Evolutionary conservation across 2,329 filamentous ascomycete species (phyloP), one percentile per base, ranked within the genome.

Genomic region (Graphilbum fragrans): DNA sequence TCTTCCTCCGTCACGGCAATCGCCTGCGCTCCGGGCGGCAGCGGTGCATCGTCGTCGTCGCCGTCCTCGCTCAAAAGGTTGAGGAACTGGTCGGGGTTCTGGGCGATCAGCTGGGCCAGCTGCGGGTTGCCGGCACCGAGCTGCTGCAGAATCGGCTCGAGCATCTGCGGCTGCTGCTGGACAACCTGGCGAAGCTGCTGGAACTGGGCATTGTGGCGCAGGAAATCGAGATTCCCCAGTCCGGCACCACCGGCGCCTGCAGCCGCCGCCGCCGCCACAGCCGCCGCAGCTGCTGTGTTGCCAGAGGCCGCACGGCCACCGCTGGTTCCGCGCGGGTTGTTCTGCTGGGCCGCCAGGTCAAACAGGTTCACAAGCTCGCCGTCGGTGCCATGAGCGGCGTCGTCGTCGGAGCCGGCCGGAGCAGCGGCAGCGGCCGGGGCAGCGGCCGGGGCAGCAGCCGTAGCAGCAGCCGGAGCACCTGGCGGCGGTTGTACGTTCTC

Each of bases 111-210:
- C 59, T 90, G 82, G 8, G 92, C 92, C 42, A 98, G 77, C 58
- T 94, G 84, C 17, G 92, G 92, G 65, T 98, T 98, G 21, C 90
- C 90, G 19, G 86, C 83, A 29, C 86, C 88, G 31, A 98, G 86
- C 63, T 95, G 88, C 63, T 96, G 90, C 43, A 98, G 70, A 52
- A 98, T 96, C 7, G 92, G 90, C 67, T 98, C 92, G 19, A 98
- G 80, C 92, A 98, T 98, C 59, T 92, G 84, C 17, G 92, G 92
- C 60, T 96, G 86, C 61, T 95, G 88, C 65, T 98, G 92, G 35
- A 98, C 90, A 19, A 98, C 82, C 64, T 95, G 88, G 48, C 92
- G 83, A 45, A 98, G 76, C 65, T 98, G 92, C 65, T 96, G 92
- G 66, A 98, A 98, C 62, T 96, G 90, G 20, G 88, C 82, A 60